Evolutionary conservation across 805 yeast species (phyloP), one percentile per base, ranked within the genome.

Genomic region (Tetrapisispora pingtungensis): DNA sequence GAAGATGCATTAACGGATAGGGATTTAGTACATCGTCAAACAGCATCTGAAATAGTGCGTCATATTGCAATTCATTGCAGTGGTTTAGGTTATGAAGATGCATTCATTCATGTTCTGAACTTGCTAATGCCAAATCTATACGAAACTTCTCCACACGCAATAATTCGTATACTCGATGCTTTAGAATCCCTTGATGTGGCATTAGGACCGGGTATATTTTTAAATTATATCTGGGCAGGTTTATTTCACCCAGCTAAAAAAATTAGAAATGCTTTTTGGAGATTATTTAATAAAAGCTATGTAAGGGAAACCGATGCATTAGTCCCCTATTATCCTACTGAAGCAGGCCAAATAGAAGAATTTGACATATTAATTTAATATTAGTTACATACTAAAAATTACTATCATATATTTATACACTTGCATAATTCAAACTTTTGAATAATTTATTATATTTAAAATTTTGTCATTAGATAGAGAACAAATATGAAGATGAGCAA

Each of bases 81-180:
- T 22, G 96, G 96, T 0, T 58, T 70, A 3, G 88, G 89, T 0
- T 70, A 74, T 45, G 95, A 86, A 52, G 94, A 82, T 51, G 84
- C 87, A 0, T 87, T 93, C 67, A 59, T 86, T 10, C 96, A 93
- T 61, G 74, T 80, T 46, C 66, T 93, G 56, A 87, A 93, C 58
- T 69, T 89, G 41, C 62, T 93, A 18, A 65, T 88, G 64, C 98
- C 99, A 1, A 93, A 93, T 59, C 70, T 93, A 2, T 88, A 78
- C 59, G 99, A 90, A 61, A 84, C 96, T 0, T 88, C 97, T 0
- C 97, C 97, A 0, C 99, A 93, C 62, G 97, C 89, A 13, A 88
- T 89, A 45, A 72, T 69, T 10, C 75, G 97, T 51, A 79, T 93
- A 1, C 50, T 84, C 39, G 97, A 87, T 44, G 83, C 89, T 43